Base-by-base conservation (phyloP, 306 rosid genomes). In the Cicer arietinum region DNA sequence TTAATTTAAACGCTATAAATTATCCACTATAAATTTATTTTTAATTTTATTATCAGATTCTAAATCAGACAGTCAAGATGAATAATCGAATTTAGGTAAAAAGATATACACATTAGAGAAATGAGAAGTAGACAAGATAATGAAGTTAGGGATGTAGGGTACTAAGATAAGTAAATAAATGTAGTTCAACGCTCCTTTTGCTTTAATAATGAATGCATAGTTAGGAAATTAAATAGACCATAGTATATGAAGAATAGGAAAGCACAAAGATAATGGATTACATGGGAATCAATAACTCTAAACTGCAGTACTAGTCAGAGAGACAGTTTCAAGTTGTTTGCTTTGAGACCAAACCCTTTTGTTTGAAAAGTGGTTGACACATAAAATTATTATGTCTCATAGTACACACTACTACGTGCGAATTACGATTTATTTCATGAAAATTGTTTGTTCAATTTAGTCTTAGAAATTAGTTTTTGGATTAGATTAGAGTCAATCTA, bases 131-230 rank as follows among this genome's bases (percentile, higher is more conserved):
- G 41, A 74, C 50, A 70, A 30, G 43, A 56, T 52, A 37, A 44
- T 46, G 35, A 73, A 43, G 41, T 64, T 59, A 71, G 82, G 84
- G 77, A 71, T 71, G 77, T 75, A 75, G 71, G 77, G 60, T 46
- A 42, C 76, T 67, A 62, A 57, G 67, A 64, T 51, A 35, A 74
- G 75, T 51, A 35, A 74, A 71, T 63, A 61, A 74, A 83, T 77
- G 85, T 54, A 69, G 61, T 47, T 77, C 73, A 84, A 69, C 40
- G 47, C 39, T 74, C 45, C 82, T 74, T 63, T 77, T 54, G 61
- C 77, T 60, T 71, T 65, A 54, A 37, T 71, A 40, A 53, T 69
- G 72, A 57, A 60, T 60, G 45, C 66, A 35, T 60, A 30, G 66
- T 30, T 5, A 13, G 17, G 16, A 6, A 2, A 43, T 42, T 11